Percentiles rank a stretch among this genome's conserved stretches.
These are phyloP conservation scores for Suhomyces taliae DNA, from an alignment of 1,139 yeast genomes.

Conservation along the genomic window DNA sequence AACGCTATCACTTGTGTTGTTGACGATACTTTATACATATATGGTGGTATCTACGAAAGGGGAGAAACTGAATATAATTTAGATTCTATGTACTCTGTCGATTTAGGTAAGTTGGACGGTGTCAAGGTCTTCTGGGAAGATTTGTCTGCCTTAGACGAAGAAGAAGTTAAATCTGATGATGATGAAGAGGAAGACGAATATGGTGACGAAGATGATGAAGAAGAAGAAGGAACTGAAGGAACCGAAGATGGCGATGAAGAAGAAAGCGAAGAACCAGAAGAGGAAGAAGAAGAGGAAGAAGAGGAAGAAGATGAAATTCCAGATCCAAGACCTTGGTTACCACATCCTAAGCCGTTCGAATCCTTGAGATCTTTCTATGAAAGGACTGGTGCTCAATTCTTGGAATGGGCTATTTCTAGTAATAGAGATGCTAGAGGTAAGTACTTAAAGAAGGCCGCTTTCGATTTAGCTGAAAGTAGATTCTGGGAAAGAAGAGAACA, in stretches of 20 bases:
- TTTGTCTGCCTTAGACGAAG: slow-evolving; percentile 57
- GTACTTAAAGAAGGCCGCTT: slow-evolving; percentile 82
- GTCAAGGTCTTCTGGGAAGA: slow-evolving; percentile 91
- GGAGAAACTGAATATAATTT: slow-evolving; percentile 83
- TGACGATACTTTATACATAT: slow-evolving; percentile 82
- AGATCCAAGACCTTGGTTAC: slow-evolving; percentile 93
- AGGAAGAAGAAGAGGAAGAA: slow-evolving; percentile 60
- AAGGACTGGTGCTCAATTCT: slow-evolving; percentile 81
- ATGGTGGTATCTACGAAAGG: slow-evolving; percentile 87
- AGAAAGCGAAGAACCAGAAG: slow-evolving; percentile 57
- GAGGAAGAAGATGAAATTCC: slow-evolving; percentile 73
- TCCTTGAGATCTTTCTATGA: slow-evolving; percentile 76
- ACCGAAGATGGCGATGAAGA: slow-evolving; percentile 50
- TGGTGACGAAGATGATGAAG: slow-evolving; percentile 58
- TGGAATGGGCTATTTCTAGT: slow-evolving; percentile 90
- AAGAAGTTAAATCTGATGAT: slow-evolving; percentile 56
- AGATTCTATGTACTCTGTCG: slow-evolving; percentile 84
- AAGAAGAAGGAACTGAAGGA: slow-evolving; percentile 50
- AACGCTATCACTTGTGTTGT: slow-evolving; percentile 84
- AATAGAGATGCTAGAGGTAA: slow-evolving; percentile 89
- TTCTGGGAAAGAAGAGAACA: slow-evolving; percentile 99
- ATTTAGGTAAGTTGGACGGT: slow-evolving; percentile 85
- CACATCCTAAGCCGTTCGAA: slow-evolving; percentile 97
- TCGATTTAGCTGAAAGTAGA: slow-evolving; percentile 88
- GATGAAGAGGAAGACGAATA: slow-evolving; percentile 69